A percentile compares a stretch with the other conserved stretches of the same genome.
These are phyloP conservation scores for Myxozyma sirexii DNA, from an alignment of 805 yeast genomes.

Conservation along the genomic window DNA sequence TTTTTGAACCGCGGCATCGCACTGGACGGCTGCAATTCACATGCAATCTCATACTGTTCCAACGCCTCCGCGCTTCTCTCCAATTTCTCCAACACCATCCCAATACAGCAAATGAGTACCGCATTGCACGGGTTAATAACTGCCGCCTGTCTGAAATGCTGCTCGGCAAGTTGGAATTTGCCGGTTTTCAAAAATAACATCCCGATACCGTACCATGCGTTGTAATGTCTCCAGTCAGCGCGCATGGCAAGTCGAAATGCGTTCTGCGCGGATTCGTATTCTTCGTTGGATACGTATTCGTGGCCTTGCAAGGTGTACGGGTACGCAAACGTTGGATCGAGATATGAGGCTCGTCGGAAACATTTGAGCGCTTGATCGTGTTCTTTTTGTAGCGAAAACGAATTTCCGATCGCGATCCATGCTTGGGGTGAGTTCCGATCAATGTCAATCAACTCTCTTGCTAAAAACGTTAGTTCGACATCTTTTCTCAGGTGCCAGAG, in stretches of 20 bases:
- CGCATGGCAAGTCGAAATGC: constrained; percentile 78
- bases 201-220: constrained; percentile 94
- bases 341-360: constrained; percentile 73
- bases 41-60: constrained; percentile 79
- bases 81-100: constrained; percentile 84
- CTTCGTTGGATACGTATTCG: constrained; percentile 84
- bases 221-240: constrained; percentile 81
- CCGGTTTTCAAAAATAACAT: constrained; percentile 90
- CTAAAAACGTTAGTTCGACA: constrained; percentile 73
- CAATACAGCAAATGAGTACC: constrained; percentile 87
- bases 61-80: constrained; percentile 72
- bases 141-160: constrained; percentile 83
- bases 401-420: constrained; percentile 91
- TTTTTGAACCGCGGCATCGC: constrained; percentile 86
- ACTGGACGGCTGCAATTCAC: constrained; percentile 78
- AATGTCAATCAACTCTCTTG: constrained; percentile 74
- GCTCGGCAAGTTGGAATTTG: constrained; percentile 77
- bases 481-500: constrained; percentile 91
- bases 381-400: constrained; percentile 79
- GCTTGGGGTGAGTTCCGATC: constrained; percentile 73
- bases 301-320: constrained; percentile 94
- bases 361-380: constrained; percentile 88
- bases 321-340: constrained; percentile 73
- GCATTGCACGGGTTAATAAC: constrained; percentile 88
- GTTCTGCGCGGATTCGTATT: constrained; percentile 83